Percentiles rank a stretch among this genome's conserved stretches.
phyloP scores from a whole-genome alignment of 169 alveolate genomes.

The Plasmodium vinckei region DNA sequence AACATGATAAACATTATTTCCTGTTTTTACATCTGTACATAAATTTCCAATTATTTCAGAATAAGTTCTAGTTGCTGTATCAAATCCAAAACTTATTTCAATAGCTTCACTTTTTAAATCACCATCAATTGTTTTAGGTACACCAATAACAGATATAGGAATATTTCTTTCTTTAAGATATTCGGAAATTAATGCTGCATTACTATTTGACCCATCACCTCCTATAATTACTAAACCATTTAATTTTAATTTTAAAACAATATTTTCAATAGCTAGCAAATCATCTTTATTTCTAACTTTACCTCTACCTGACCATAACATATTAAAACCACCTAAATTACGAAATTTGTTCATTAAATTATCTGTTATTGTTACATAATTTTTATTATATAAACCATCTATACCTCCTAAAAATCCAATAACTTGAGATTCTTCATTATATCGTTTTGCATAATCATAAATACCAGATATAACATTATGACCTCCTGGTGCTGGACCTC shows the following conservation, averaged over 20 bases:
- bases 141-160: conserved; percentile 93
- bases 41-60: conserved; percentile 96
- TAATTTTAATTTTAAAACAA: conserved; percentile 91
- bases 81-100: conserved; percentile 98
- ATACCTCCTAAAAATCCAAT: conserved; percentile 96
- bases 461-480: conserved; percentile 98
- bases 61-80: conserved; percentile 98
- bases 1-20: conserved; percentile 95
- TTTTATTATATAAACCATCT: conserved; percentile 94
- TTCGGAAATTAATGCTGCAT: conserved; percentile 98
- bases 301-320: conserved; percentile 98
- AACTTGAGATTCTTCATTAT: conserved; percentile 92
- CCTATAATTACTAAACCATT: conserved; percentile 98
- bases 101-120: conserved; percentile 96
- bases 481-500: conserved; percentile 99
- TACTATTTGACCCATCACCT: conserved; percentile 99
- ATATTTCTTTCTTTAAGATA: conserved; percentile 87
- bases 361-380: conserved; percentile 92
- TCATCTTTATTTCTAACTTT: conserved; percentile 95
- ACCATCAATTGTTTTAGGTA: conserved; percentile 99
- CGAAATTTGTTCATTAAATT: conserved; percentile 95
- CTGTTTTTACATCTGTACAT: conserved; percentile 93
- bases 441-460: conserved; percentile 92
- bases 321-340: conserved; percentile 98
- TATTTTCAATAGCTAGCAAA: conserved; percentile 89